Evolutionary conservation across 1,139 yeast species (phyloP).

Genomic region (Arxiozyma slooffiae): DNA sequence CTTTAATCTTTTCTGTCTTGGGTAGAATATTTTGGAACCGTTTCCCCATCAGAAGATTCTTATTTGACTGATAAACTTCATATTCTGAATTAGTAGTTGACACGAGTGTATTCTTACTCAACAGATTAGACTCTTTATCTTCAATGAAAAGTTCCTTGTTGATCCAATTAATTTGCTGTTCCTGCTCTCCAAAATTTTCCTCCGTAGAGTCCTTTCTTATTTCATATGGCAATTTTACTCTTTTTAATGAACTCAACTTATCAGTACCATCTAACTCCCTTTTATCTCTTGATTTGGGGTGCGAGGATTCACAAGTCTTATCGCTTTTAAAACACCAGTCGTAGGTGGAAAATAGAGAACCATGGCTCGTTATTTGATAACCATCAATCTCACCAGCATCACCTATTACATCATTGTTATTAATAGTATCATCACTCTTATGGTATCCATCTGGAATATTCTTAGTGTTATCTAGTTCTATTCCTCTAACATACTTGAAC

Average conservation of each 20-base stretch:
- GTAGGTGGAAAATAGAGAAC: background rate
- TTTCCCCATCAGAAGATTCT: background rate
- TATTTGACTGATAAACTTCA: no score
- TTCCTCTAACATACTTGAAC: constrained; percentile 59
- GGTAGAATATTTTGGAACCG: background rate
- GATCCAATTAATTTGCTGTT: background rate
- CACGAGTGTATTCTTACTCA: no score
- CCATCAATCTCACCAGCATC: background rate
- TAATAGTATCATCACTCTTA: background rate
- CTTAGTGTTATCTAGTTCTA: constrained; percentile 34
- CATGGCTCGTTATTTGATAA: background rate
- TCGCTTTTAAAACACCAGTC: background rate
- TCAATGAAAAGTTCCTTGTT: background rate
- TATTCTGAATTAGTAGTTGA: background rate
- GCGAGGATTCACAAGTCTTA: background rate
- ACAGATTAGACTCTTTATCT: background rate
- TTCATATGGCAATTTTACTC: background rate
- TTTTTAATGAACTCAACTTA: background rate
- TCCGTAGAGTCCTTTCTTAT: no score
- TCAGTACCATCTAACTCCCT: background rate
- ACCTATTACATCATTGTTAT: background rate
- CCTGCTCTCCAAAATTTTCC: background rate
- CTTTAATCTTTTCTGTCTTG: background rate
- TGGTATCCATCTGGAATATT: constrained; percentile 6
- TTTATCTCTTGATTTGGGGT: background rate